Conservation (phyloP, 805 yeast genomes). For the Kuraishia piskuri region DNA sequence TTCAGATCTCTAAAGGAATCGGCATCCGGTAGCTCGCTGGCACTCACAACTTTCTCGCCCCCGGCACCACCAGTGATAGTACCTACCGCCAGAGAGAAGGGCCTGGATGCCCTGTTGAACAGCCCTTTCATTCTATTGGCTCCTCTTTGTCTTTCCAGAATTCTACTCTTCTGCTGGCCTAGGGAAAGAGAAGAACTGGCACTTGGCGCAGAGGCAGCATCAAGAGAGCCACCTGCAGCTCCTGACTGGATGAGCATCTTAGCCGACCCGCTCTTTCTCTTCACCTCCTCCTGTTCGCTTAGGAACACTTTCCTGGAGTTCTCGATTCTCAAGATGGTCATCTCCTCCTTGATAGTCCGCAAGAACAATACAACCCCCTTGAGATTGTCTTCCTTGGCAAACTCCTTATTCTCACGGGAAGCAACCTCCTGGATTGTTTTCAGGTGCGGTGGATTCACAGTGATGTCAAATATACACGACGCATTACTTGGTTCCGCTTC, state of each 20-base stretch:
- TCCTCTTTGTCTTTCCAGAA: not conserved
- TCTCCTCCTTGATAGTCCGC: constrained; percentile 37
- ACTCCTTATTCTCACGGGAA: constrained; percentile 30
- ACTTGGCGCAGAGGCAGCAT: not conserved
- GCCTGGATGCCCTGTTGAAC: constrained; percentile 38
- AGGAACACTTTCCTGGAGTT: constrained; percentile 16
- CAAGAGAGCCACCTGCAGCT: not conserved
- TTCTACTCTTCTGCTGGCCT: not conserved
- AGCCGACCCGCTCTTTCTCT: not conserved
- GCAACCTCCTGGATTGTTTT: constrained; percentile 33
- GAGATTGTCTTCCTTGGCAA: constrained; percentile 23
- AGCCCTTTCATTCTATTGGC: constrained; percentile 12
- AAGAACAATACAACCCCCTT: constrained; percentile 30
- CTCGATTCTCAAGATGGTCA: constrained; percentile 46
- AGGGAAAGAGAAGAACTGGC: not conserved
- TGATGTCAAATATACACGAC: constrained; percentile 42
- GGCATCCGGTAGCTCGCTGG: constrained; percentile 52
- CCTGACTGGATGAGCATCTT: not conserved
- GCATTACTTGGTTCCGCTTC: constrained; percentile 23
- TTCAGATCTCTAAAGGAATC: constrained; percentile 28
- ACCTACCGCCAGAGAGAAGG: constrained; percentile 46
- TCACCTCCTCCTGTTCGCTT: constrained; percentile 14
- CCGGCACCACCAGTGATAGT: constrained; percentile 23
- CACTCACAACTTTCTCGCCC: constrained; percentile 38
- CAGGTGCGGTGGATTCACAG: constrained; percentile 25